Base-by-base conservation (phyloP, 306 rosid species). In the Hippophae tibetana region DNA sequence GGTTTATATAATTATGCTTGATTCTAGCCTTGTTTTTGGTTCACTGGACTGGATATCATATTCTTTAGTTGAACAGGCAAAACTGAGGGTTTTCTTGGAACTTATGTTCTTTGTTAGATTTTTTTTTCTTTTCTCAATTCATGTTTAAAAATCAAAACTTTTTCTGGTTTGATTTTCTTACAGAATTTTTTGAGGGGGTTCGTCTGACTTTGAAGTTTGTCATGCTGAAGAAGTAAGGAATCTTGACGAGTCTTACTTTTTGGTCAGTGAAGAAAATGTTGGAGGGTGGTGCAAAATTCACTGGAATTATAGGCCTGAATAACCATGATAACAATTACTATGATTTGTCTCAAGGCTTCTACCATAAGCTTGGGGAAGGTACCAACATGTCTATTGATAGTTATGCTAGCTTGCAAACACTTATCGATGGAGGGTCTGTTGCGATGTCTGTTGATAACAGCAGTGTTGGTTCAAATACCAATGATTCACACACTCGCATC, bases 361-460 rank as follows among this genome's bases (percentile, higher is more conserved):
- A 87, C 78, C 94, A 71, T 65, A 87, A 92, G 79, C 96, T 87
- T 8, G 95, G 74, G 7, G 98, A 92, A 66, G 96, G 89, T 43
- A 87, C 98, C 65, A 85, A 87, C 76, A 92, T 92, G 96, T 92
- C 98, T 63, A 71, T 87, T 43, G 98, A 92, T 75, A 87, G 95
- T 44, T 49, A 75, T 63, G 87, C 78, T 52, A 87, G 95, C 78
- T 68, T 90, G 86, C 98, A 90, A 77, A 88, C 95, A 13, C 83
- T 87, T 72, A 74, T 83, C 0, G 98, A 86, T 46, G 98, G 96
- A 53, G 98, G 96, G 57, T 92, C 98, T 23, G 98, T 92, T 54
- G 96, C 98, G 10, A 92, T 92, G 98, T 92, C 98, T 54, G 41
- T 92, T 49, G 96, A 85, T 63, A 92, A 83, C 78, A 92, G 98